Base-by-base conservation (phyloP, 1,284 basidiomycete species). In the Coriolopsis trogii region DNA sequence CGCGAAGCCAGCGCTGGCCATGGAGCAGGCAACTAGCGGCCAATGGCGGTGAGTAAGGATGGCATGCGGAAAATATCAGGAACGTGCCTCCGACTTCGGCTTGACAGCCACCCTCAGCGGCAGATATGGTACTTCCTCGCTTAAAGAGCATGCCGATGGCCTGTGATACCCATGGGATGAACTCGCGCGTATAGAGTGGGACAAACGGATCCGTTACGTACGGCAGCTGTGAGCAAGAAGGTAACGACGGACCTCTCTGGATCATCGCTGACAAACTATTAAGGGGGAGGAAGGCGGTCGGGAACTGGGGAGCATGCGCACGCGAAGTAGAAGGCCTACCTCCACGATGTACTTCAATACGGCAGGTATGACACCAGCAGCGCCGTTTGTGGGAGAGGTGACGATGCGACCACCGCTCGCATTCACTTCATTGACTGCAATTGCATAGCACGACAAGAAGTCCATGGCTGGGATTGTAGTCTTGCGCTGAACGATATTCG, bases 121-220 rank as follows among this genome's bases (percentile, higher is more conserved):
- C 96, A 37, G 89, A 92, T 44, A 98, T 98, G 1, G 95, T 98
- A 49, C 94, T 95, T 20, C 95, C 95, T 48, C 95, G 84, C 69
- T 98, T 98, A 78, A 96, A 98, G 16, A 98, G 76, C 96, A 98
- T 98, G 4, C 95, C 95, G 48, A 98, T 75, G 2, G 95, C 89
- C 94, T 83, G 38, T 12, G 3, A 6, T 18, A n/a, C 28, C 13
- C 15, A 8, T 8, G 5, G 1, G 15, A 0, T 44, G 1, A 34
- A n/a, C 6, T 31, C 26, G 29, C 21, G 37, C 15, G 10, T 15
- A 28, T 13, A 39, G 9, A 56, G 2, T 18, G 31, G n/a, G 28
- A 15, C 4, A 25, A 31, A 16, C 7, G 21, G 10, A 18, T 21
- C 4, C 41, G 29, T 39, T 23, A 75, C 82, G 49, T 61, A 89